Conservation (phyloP, 768 basidiomycete species). For the Rhizopogon vinicolor region DNA sequence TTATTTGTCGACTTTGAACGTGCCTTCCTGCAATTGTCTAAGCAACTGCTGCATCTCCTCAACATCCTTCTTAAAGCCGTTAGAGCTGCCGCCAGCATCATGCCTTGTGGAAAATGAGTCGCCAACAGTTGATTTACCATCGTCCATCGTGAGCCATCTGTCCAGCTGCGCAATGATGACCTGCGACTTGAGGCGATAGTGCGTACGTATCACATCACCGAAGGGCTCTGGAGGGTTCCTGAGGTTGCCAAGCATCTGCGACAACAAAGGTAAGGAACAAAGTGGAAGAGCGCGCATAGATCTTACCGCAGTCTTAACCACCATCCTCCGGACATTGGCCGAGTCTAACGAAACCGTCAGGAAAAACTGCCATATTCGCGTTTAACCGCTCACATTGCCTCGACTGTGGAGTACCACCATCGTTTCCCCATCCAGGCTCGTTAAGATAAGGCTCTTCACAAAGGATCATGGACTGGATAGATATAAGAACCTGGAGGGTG, state of each 20-base stretch:
- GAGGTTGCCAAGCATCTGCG: conserved; percentile 80
- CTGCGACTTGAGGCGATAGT: conserved; percentile 82
- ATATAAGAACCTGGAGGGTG: conserved; percentile 64
- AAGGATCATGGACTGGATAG: conserved; percentile 95
- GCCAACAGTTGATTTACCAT: conserved; percentile 51
- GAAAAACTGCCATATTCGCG: background rate
- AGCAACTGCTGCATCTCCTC: conserved; percentile 65
- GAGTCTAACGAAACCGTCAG: conserved; percentile 52
- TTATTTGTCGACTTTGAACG: conserved; percentile 12
- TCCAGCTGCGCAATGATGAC: conserved; percentile 71
- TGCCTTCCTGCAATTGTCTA: conserved; percentile 35
- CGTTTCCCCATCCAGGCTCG: conserved; percentile 83
- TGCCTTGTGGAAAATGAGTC: conserved; percentile 48
- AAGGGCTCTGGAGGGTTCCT: conserved; percentile 83
- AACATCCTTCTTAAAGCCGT: conserved; percentile 65
- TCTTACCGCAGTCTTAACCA: conserved; percentile 78
- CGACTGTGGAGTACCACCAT: conserved; percentile 71
- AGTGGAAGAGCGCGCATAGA: conserved; percentile 1
- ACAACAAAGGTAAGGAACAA: conserved; percentile 4
- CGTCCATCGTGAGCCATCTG: conserved; percentile 72
- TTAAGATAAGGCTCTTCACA: conserved; percentile 92
- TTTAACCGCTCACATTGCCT: conserved; percentile 55
- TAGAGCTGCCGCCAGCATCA: conserved; percentile 42
- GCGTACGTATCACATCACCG: conserved; percentile 81
- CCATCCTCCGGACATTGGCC: conserved; percentile 91